Evolutionary conservation across 768 basidiomycete genomes (phyloP), one percentile per base, ranked within the genome.

Genomic region (Auriscalpium vulgare): DNA sequence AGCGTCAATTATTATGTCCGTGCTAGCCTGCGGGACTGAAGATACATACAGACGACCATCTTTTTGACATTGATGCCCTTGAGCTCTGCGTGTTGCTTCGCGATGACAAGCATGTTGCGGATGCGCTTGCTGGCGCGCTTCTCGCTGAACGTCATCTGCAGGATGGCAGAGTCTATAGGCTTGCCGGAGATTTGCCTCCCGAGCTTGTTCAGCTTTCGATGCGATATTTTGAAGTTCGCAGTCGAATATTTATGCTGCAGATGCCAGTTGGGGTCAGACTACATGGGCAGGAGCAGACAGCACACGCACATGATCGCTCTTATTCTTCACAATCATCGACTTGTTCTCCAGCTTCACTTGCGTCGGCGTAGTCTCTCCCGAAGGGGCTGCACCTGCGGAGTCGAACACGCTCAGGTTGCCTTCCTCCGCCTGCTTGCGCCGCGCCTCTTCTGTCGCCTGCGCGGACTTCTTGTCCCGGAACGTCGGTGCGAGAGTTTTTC

Each of bases 81-180:
- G 65, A 87, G 76, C 34, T 72, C 73, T 0, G 95, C 95, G 63
- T 95, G 88, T 66, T 93, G 83, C 66, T 89, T 87, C 2, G 93
- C 94, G 1, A 88, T 82, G 11, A 82, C 83, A 47, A 98, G 78
- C 81, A 92, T 92, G 62, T 86, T 89, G 79, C 91, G 85, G 56
- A 99, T 83, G 58, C 91, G 84, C 48, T 75, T 78, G 60, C 91
- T 86, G 13, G 88, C 91, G 21, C 91, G 81, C 73, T 99, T 99
- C 69, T 95, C 88, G 60, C 88, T 91, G 70, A 97, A 97, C 68
- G 88, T 82, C 91, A 98, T 95, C 65, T 99, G 95, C 56, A 97
- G 75, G 67, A 99, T 95, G 37, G 95, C 95, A 62, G 87, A 83
- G 72, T 97, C 95, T 57, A 97, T 87, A 16, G 95, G 94, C 63